Evolutionary conservation across 2,329 filamentous ascomycete genomes (phyloP).

Genomic region (Cladosporium sp.): DNA sequence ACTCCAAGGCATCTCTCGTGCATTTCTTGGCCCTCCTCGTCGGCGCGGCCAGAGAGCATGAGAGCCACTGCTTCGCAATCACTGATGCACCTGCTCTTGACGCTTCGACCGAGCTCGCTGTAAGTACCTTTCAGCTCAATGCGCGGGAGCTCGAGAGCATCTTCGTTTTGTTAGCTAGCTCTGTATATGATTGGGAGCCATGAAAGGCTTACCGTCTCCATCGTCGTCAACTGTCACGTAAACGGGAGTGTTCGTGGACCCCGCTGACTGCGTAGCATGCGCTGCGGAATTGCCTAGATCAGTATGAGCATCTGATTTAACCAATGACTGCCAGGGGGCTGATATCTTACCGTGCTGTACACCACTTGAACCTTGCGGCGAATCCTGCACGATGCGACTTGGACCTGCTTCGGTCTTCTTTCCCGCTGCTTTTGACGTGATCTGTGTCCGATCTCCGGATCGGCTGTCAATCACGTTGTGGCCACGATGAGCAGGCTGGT

Average conservation of each 20-base stretch:
- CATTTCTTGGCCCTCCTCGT: background rate
- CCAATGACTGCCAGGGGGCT: background rate
- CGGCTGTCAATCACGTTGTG: background rate
- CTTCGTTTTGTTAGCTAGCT: background rate
- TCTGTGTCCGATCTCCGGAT: background rate
- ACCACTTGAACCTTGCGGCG: background rate
- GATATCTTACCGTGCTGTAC: background rate
- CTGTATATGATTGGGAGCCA: background rate
- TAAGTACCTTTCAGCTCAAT: too few relatives aligned
- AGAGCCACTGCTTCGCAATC: background rate
- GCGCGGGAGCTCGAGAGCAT: too few relatives aligned
- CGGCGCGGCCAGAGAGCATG: background rate
- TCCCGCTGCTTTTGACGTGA: background rate
- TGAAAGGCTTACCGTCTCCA: background rate
- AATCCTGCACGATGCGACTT: background rate
- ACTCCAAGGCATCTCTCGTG: background rate
- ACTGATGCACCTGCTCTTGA: background rate
- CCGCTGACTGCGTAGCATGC: background rate
- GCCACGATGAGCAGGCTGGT: background rate
- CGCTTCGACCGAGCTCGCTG: too few relatives aligned
- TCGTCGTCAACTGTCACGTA: background rate
- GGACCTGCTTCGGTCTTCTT: background rate
- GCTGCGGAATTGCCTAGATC: background rate
- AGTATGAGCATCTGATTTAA: background rate
- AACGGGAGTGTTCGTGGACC: background rate